Evolutionary conservation across 83 land plant genomes (phyloP).

Genomic region (Diphasiastrum complanatum): DNA sequence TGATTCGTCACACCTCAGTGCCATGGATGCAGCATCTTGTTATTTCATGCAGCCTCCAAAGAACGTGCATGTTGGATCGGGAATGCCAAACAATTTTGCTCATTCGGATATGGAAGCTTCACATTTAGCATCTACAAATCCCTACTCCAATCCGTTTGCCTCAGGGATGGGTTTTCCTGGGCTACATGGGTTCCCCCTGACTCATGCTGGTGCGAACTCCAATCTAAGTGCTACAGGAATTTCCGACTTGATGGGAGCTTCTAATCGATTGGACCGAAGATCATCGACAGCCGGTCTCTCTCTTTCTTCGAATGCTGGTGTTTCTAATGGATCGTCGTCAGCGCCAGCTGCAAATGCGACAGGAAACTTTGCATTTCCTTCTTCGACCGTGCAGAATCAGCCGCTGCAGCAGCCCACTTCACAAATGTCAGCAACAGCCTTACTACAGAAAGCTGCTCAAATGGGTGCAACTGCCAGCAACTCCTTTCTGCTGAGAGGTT

Average conservation of each 20-base stretch:
- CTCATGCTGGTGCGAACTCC: slow-evolving; percentile 12
- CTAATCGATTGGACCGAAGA: slow-evolving; percentile 14
- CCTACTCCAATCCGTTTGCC: slow-evolving; percentile 21
- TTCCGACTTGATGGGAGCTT: slow-evolving; percentile 23
- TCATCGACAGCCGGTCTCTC: slow-evolving; percentile 18
- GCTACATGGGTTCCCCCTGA: slow-evolving; percentile 4
- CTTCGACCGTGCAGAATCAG: slow-evolving; percentile 18
- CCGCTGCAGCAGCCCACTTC: slow-evolving; percentile 19
- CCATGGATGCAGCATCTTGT: slow-evolving; percentile 14
- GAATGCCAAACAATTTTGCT: background rate
- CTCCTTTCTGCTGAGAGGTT: slow-evolving; percentile 24
- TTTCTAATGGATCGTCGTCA: slow-evolving; percentile 19
- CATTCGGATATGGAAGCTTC: slow-evolving; percentile 13
- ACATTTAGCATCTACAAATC: slow-evolving; percentile 10
- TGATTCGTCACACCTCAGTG: background rate
- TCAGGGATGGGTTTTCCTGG: slow-evolving; percentile 19
- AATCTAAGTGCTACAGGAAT: slow-evolving; percentile 21
- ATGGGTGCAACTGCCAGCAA: slow-evolving; percentile 34
- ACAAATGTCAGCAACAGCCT: slow-evolving; percentile 30
- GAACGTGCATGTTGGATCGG: slow-evolving; percentile 14
- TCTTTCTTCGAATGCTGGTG: slow-evolving; percentile 17
- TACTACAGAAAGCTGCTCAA: slow-evolving; percentile 33
- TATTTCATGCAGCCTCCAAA: slow-evolving; percentile 23
- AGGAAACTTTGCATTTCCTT: slow-evolving; percentile 5
- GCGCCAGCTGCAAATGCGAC: slow-evolving; percentile 5